Conservation (phyloP, 2,329 filamentous ascomycete genomes). For the Diaporthe citri region DNA sequence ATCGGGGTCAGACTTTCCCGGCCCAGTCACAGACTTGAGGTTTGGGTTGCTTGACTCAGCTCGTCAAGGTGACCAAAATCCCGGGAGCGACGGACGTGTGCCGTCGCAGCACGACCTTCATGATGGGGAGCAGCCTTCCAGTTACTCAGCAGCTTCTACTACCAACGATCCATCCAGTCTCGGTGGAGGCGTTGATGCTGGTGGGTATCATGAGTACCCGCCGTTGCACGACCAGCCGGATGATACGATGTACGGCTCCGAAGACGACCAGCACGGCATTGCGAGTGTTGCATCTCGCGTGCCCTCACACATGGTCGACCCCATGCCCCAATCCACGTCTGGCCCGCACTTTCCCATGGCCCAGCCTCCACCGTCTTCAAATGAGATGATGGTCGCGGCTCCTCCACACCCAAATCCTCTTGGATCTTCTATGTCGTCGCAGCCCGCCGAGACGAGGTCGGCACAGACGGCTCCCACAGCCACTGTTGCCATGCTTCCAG, state of each 20-base stretch:
- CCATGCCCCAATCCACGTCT: background rate
- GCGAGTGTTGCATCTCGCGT: background rate
- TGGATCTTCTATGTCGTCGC: background rate
- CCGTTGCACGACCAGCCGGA: constrained; percentile 7
- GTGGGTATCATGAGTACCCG: background rate
- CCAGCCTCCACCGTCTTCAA: background rate
- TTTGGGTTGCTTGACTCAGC: background rate
- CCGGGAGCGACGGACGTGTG: background rate
- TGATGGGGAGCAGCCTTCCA: background rate
- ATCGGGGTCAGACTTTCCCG: background rate
- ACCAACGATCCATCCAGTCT: background rate
- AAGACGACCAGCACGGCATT: background rate
- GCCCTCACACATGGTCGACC: background rate
- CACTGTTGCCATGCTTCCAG: background rate
- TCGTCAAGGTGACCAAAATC: background rate
- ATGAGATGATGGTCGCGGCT: background rate
- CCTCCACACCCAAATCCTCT: background rate
- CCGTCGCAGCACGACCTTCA: background rate
- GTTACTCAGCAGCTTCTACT: background rate
- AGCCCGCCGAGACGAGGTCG: background rate
- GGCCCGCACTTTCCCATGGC: background rate
- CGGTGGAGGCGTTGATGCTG: background rate
- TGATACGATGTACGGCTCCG: background rate
- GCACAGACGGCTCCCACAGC: background rate
- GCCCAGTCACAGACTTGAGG: background rate